phyloP scores from a whole-genome alignment of 305 asterid genomes.

The Fraxinus dipetala region DNA sequence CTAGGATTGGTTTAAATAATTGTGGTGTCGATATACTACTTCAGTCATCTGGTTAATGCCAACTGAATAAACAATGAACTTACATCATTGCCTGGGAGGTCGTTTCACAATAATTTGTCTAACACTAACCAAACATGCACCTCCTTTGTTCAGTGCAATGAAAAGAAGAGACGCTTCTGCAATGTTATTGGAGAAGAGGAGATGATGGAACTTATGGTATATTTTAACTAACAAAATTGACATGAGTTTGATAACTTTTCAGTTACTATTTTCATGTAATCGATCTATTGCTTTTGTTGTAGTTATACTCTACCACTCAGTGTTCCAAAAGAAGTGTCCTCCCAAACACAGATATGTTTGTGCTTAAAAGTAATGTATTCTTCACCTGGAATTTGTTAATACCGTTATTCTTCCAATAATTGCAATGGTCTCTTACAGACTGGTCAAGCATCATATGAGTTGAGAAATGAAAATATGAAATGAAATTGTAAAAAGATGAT shows the following conservation, averaged over 20 bases:
- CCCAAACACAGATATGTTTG: conserved; percentile 74
- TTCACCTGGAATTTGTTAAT: conserved; percentile 24
- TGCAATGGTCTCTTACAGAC: too few relatives aligned
- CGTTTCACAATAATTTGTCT: too few relatives aligned
- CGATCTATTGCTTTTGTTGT: conserved; percentile 22
- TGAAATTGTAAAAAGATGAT: too few relatives aligned
- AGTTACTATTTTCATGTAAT: conserved; percentile 5
- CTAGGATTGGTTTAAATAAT: too few relatives aligned
- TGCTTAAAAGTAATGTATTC: conserved; percentile 53
- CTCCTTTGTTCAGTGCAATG: conserved; percentile 51
- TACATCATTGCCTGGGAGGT: too few relatives aligned
- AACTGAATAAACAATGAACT: too few relatives aligned
- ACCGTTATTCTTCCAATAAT: not conserved
- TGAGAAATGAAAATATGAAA: too few relatives aligned
- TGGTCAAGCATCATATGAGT: too few relatives aligned
- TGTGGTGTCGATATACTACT: not conserved
- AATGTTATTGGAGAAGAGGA: conserved; percentile 93
- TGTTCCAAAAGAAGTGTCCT: conserved; percentile 60
- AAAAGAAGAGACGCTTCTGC: conserved; percentile 72
- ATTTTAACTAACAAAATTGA: not conserved
- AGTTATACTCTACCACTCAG: conserved; percentile 86
- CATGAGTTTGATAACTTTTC: not conserved
- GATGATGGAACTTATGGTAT: conserved; percentile 89
- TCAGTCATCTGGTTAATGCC: not conserved
- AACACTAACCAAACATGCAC: too few relatives aligned